Conservation (phyloP, 2,329 filamentous ascomycete species). For the Sporothrix inflata region DNA sequence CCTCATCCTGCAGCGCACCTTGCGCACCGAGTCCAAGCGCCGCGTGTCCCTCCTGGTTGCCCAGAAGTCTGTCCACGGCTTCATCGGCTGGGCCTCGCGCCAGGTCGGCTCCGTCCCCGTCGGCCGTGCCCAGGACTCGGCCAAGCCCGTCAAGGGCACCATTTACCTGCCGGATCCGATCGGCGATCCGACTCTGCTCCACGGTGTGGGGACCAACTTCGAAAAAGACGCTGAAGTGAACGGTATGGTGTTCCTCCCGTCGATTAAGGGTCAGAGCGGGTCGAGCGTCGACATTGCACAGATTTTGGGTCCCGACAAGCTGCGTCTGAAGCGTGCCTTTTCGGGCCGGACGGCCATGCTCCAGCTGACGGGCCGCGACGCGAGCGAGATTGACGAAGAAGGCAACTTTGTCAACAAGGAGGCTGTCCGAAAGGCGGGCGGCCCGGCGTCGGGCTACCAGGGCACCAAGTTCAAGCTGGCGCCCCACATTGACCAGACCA, state of each 20-base stretch:
- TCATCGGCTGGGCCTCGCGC: slow-evolving; percentile 85
- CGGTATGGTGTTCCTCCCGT: slow-evolving; percentile 85
- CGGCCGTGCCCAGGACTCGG: slow-evolving; percentile 84
- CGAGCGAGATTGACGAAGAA: slow-evolving; percentile 67
- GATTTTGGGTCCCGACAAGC: slow-evolving; percentile 77
- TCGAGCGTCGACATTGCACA: slow-evolving; percentile 83
- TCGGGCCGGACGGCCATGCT: slow-evolving; percentile 73
- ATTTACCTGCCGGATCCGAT: slow-evolving; percentile 90
- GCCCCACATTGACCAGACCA: slow-evolving; percentile 90
- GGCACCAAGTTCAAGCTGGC: slow-evolving; percentile 86
- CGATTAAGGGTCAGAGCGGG: slow-evolving; percentile 73
- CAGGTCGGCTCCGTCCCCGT: slow-evolving; percentile 92
- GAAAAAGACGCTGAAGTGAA: slow-evolving; percentile 74
- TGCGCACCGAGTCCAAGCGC: slow-evolving; percentile 83
- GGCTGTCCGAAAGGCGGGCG: slow-evolving; percentile 47
- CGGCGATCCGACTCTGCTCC: slow-evolving; percentile 79
- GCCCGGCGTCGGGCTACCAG: slow-evolving; percentile 64
- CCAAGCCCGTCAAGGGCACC: slow-evolving; percentile 75
- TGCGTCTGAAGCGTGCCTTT: slow-evolving; percentile 86
- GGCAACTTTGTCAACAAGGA: slow-evolving; percentile 62
- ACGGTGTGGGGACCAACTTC: slow-evolving; percentile 81
- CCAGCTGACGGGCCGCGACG: slow-evolving; percentile 75
- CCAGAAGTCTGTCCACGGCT: slow-evolving; percentile 91
- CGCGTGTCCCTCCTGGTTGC: slow-evolving; percentile 92
- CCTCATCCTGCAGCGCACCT: slow-evolving; percentile 86